Evolutionary conservation across 2,329 filamentous ascomycete species (phyloP), one percentile per base, ranked within the genome.

Genomic region (Epichloe aotearoae): DNA sequence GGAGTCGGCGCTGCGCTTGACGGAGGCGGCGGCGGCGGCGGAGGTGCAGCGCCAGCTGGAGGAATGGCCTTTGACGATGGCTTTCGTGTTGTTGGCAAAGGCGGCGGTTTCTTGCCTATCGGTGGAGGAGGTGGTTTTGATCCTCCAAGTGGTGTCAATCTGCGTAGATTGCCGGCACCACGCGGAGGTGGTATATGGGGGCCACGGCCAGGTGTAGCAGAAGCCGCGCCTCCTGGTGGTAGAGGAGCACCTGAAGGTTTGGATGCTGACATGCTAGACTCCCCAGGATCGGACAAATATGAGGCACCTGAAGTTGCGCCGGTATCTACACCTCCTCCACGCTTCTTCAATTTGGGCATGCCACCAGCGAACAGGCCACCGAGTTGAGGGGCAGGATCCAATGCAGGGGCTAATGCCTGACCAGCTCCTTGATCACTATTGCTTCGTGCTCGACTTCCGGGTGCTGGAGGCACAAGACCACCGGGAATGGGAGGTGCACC

Each of bases 321-420:
- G 1, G 86, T 91, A 66, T 88, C 78, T 53, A 91, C 73, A 39
- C 85, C 85, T 46, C 87, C 90, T 51, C 88, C 86, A 3, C 83
- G 78, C 72, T 94, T 96, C 66, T 87, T 86, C 61, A 98, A 66
- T 70, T 96, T 97, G 3, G 93, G 93, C 80, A 97, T 97, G 38
- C 91, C 93, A 37, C 88, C 90, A 1, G 87, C 88, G 63, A 98
- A 95, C 26, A 98, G 67, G 1, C 93, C 93, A 33, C 74, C 91
- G 11, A 97, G 68, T 64, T 96, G 91, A 11, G 89, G 88, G 5
- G 43, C 80, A 19, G 80, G 67, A 20, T 83, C 78, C 57, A 75
- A 67, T 2, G 68, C 69, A 19, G 63, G 59, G 17, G 67, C 58
- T 12, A 63, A 64, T 3, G 67, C 62, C 41, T 74, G 69, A 55